Percentiles rank a stretch among this genome's conserved stretches.
Conservation (phyloP, 768 basidiomycete species). For the Lactarius quietus region DNA sequence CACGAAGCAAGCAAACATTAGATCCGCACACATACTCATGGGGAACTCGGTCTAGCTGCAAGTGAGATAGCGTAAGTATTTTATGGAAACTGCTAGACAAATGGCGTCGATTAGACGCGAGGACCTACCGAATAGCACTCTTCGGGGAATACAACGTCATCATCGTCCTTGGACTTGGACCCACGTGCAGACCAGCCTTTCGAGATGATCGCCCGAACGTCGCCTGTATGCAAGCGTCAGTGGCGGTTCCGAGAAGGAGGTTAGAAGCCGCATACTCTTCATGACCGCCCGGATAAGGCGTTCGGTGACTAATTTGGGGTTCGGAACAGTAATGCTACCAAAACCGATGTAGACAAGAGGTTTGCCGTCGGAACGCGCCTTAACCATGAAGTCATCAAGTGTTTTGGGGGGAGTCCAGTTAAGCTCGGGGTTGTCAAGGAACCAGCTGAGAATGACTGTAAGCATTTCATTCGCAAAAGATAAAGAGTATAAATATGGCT, state of each 20-base stretch:
- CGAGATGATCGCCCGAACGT: slow-evolving; percentile 61
- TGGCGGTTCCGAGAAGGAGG: neutral
- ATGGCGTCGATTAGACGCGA: neutral
- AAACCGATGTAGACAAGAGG: slow-evolving; percentile 71
- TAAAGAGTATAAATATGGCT: slow-evolving; percentile 21
- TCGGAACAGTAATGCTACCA: slow-evolving; percentile 64
- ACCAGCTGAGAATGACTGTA: slow-evolving; percentile 46
- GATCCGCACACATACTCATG: slow-evolving; percentile 43
- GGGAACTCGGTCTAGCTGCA: slow-evolving; percentile 57
- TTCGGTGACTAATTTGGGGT: slow-evolving; percentile 50
- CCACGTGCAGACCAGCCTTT: slow-evolving; percentile 65
- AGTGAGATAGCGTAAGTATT: slow-evolving; percentile 21
- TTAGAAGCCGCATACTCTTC: slow-evolving; percentile 42
- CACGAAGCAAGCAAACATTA: neutral
- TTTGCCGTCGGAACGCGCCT: slow-evolving; percentile 52
- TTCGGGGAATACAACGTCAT: slow-evolving; percentile 45
- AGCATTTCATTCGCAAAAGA: slow-evolving; percentile 4
- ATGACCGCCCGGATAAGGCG: slow-evolving; percentile 57
- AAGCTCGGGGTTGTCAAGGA: slow-evolving; percentile 57
- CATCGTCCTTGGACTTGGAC: slow-evolving; percentile 39
- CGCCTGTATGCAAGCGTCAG: slow-evolving; percentile 37
- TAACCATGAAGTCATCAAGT: slow-evolving; percentile 51
- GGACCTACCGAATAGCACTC: slow-evolving; percentile 44
- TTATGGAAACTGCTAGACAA: neutral
- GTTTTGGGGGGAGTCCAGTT: slow-evolving; percentile 52